These are phyloP conservation scores for Phytophthora chlamydospora DNA, from an alignment of 352 stramenopile species.

Conservation along the genomic window DNA sequence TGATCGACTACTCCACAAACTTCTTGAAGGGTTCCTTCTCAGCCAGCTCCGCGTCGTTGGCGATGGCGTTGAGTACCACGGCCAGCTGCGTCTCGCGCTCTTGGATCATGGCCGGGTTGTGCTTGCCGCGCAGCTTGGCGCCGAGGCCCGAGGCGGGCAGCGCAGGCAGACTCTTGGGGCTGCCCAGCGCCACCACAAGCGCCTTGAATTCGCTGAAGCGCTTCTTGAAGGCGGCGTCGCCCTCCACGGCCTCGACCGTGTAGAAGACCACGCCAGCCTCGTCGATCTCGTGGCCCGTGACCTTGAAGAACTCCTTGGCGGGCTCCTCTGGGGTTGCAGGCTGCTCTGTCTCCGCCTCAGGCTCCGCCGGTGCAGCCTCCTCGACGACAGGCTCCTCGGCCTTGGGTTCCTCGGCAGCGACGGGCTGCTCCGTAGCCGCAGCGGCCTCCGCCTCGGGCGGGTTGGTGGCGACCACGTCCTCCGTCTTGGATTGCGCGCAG, in stretches of 20 bases:
- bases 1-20: slow-evolving; percentile 42
- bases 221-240: slow-evolving; percentile 56
- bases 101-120: slow-evolving; percentile 64
- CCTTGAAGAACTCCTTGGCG: slow-evolving; percentile 39
- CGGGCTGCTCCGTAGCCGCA: neutral
- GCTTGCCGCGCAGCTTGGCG: slow-evolving; percentile 61
- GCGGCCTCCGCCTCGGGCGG: slow-evolving; percentile 14
- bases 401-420: slow-evolving; percentile 4
- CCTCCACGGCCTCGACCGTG: slow-evolving; percentile 51
- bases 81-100: slow-evolving; percentile 68
- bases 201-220: slow-evolving; percentile 87
- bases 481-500: slow-evolving; percentile 75
- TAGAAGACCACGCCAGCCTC: slow-evolving; percentile 76
- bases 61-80: slow-evolving; percentile 74
- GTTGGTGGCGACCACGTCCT: slow-evolving; percentile 38
- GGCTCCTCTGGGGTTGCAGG: neutral
- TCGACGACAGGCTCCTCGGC: slow-evolving; percentile 10
- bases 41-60: slow-evolving; percentile 47
- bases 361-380: slow-evolving; percentile 19
- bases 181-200: slow-evolving; percentile 53
- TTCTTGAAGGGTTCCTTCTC: slow-evolving; percentile 60
- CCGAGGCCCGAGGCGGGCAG: slow-evolving; percentile 56
- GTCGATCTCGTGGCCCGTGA: slow-evolving; percentile 69
- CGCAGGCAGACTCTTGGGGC: slow-evolving; percentile 45
- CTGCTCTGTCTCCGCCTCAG: slow-evolving; percentile 17